Percentiles rank a stretch among this genome's conserved stretches.
These are phyloP conservation scores for Calonectria honghensis DNA, from an alignment of 2,329 filamentous ascomycete species.

Conservation along the genomic window DNA sequence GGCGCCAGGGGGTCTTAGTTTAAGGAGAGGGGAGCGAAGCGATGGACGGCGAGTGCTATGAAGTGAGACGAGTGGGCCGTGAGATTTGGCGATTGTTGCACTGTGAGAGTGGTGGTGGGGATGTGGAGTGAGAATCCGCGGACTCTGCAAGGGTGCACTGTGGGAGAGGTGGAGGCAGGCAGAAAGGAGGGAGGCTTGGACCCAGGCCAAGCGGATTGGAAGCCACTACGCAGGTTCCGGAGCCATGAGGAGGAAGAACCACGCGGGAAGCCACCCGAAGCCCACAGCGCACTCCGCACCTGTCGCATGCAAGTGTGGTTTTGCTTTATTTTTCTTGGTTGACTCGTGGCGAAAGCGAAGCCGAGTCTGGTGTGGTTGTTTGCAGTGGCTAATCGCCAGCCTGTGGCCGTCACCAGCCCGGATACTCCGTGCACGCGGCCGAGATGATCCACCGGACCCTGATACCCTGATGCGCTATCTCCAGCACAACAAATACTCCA, in stretches of 20 bases:
- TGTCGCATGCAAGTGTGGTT: neutral
- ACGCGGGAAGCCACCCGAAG: neutral
- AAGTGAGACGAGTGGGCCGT: constrained; percentile 25
- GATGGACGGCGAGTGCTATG: constrained; percentile 2
- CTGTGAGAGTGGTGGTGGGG: constrained; percentile 30
- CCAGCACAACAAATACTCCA: neutral
- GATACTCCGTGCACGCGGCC: neutral
- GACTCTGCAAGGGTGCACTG: constrained; percentile 20
- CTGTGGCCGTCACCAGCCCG: neutral
- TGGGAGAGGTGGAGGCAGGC: constrained; percentile 38
- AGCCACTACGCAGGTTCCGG: neutral
- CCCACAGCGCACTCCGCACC: neutral
- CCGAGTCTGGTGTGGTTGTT: neutral
- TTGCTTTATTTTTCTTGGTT: neutral
- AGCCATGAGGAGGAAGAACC: neutral
- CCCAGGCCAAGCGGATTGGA: neutral
- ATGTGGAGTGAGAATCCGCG: constrained; percentile 26
- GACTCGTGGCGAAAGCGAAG: neutral
- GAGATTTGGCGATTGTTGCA: constrained; percentile 6
- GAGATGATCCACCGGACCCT: neutral
- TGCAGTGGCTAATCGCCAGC: neutral
- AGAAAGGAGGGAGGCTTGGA: constrained; percentile 25
- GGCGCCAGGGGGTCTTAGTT: constrained; percentile 31
- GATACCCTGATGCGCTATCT: neutral
- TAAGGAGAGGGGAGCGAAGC: constrained; percentile 33